phyloP scores from a whole-genome alignment of 2,329 filamentous ascomycete species.

The Sporothrix globosa region DNA sequence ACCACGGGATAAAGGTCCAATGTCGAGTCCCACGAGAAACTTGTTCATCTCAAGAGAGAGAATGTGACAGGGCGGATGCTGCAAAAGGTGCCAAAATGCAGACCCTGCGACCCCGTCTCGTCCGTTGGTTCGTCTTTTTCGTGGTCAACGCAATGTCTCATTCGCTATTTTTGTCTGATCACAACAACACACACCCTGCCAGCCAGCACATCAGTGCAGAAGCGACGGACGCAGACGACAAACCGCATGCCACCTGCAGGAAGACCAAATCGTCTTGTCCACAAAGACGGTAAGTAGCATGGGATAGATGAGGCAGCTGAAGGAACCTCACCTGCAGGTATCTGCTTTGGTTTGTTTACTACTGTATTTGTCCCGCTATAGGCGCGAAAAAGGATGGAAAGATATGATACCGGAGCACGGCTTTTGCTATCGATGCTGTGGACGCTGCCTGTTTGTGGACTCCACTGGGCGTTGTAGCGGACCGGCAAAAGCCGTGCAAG shows the following conservation, averaged over 20 bases:
- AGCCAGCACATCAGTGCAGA: slow-evolving; percentile 32
- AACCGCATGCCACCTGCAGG: slow-evolving; percentile 21
- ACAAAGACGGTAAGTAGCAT: background rate
- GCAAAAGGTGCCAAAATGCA: background rate
- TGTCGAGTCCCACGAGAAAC: background rate
- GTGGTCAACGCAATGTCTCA: background rate
- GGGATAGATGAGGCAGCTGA: background rate
- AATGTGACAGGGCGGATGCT: background rate
- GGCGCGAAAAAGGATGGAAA: background rate
- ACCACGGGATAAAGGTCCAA: background rate
- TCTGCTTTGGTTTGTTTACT: background rate
- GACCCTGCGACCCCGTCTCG: background rate
- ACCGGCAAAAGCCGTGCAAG: too few relatives aligned
- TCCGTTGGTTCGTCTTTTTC: background rate
- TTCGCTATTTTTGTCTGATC: background rate
- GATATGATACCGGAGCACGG: background rate
- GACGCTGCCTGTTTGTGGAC: slow-evolving; percentile 12
- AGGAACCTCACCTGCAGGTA: background rate
- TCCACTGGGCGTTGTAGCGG: background rate
- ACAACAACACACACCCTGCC: slow-evolving; percentile 14
- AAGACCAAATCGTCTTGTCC: background rate
- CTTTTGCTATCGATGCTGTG: slow-evolving; percentile 9
- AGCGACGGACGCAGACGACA: slow-evolving; percentile 27
- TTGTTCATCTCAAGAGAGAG: background rate
- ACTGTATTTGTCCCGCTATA: background rate